phyloP scores from a whole-genome alignment of 2,329 filamentous ascomycete genomes.

The Thelonectria discophora region DNA sequence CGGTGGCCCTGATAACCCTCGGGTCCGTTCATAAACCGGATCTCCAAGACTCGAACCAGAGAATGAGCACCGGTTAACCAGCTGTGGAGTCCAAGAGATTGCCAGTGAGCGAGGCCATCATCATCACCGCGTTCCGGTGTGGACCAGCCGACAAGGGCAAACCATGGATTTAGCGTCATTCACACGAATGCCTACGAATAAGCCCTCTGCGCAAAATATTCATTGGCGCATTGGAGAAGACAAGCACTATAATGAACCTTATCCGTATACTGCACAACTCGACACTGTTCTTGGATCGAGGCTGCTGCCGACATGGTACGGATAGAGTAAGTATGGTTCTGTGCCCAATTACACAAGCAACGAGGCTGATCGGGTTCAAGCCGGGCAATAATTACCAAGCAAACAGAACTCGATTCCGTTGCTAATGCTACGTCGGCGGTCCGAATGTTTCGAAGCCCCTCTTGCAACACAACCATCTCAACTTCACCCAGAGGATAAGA shows the following conservation, averaged over 20 bases:
- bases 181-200: neutral
- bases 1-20: conserved; percentile 13
- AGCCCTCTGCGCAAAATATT: neutral
- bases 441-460: conserved; percentile 11
- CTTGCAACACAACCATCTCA: neutral
- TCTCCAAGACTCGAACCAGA: conserved; percentile 14
- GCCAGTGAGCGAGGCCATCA: conserved; percentile 17
- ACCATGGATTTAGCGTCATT: conserved; percentile 33
- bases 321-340: neutral
- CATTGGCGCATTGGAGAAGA: neutral
- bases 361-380: neutral
- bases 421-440: conserved; percentile 7
- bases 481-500: conserved; percentile 3
- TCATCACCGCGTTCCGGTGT: conserved; percentile 21
- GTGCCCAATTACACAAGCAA: neutral
- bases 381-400: conserved; percentile 6
- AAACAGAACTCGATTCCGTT: conserved; percentile 6
- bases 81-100: conserved; percentile 37
- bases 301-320: neutral
- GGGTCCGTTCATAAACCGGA: conserved; percentile 12
- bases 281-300: conserved; percentile 6
- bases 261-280: neutral
- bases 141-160: conserved; percentile 33
- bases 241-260: neutral
- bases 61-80: conserved; percentile 19